A percentile compares a stretch with the other conserved stretches of the same genome.
These are phyloP conservation scores for rapeseed (Brassica napus) DNA, from an alignment of 345 rosid genomes.

Conservation along the genomic window Da-Ae NC_063447.1:61182001-61182500, in stretches of 20 bases:
- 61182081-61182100: slow-evolving; percentile 26
- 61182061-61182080: slow-evolving; percentile 14
- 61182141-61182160: slow-evolving; percentile 43
- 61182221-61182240: slow-evolving; percentile 31
- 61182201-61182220: slow-evolving; percentile 47
- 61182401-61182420: slow-evolving; percentile 58
- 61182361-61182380: slow-evolving; percentile 37
- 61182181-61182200: slow-evolving; percentile 60
- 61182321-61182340: slow-evolving; percentile 67
- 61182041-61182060: slow-evolving; percentile 31
- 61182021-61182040: slow-evolving; percentile 41
- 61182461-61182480: too few relatives aligned
- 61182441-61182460: too few relatives aligned
- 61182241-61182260: slow-evolving; percentile 44
- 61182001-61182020: slow-evolving; percentile 42
- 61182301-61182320: slow-evolving; percentile 52
- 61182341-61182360: slow-evolving; percentile 53
- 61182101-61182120: slow-evolving; percentile 31
- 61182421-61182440: neutral
- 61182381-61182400: slow-evolving; percentile 52
- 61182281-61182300: slow-evolving; percentile 47
- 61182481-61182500: too few relatives aligned
- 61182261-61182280: slow-evolving; percentile 59
- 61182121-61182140: slow-evolving; percentile 48
- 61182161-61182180: slow-evolving; percentile 52